Conservation (phyloP, 2,329 filamentous ascomycete species). For the Mariannaea sp. region DNA sequence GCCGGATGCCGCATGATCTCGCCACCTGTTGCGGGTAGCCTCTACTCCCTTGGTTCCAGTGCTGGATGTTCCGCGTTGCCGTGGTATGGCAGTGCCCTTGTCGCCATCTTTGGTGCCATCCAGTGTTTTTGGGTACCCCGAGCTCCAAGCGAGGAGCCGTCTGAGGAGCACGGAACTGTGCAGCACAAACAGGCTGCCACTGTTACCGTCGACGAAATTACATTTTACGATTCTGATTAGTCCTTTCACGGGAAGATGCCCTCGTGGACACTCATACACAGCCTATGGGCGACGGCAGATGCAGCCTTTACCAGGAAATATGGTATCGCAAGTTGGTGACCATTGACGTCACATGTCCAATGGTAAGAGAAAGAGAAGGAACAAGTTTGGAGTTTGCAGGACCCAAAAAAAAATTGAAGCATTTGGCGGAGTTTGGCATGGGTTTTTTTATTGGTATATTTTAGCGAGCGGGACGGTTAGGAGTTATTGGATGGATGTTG, state of each 20-base stretch:
- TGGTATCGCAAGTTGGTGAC: not conserved
- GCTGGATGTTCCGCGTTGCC: conserved; percentile 64
- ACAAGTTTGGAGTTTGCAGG: too few species aligned
- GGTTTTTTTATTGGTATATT: not conserved
- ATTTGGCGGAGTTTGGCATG: not conserved
- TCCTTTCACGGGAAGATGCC: not conserved
- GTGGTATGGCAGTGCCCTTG: conserved; percentile 65
- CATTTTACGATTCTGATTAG: conserved; percentile 36
- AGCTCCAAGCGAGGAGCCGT: conserved; percentile 32
- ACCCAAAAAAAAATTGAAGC: not conserved
- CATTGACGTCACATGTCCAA: not conserved
- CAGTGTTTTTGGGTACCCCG: conserved; percentile 63
- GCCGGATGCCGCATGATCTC: conserved; percentile 71
- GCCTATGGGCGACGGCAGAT: not conserved
- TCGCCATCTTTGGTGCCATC: conserved; percentile 60
- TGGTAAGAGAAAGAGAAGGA: too few species aligned
- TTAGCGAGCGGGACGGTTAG: conserved; percentile 13
- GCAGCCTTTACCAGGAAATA: not conserved
- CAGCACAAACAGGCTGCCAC: conserved; percentile 22
- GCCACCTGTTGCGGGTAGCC: conserved; percentile 65
- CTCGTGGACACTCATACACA: too few species aligned
- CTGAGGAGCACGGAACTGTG: conserved; percentile 38
- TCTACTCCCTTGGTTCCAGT: conserved; percentile 64
- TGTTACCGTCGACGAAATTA: conserved; percentile 40
- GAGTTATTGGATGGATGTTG: not conserved